Evolutionary conservation across 225 moss, liverwort and hornwort genomes (phyloP), one percentile per base, ranked within the genome.

Genomic region (Sphagnum contortum): DNA sequence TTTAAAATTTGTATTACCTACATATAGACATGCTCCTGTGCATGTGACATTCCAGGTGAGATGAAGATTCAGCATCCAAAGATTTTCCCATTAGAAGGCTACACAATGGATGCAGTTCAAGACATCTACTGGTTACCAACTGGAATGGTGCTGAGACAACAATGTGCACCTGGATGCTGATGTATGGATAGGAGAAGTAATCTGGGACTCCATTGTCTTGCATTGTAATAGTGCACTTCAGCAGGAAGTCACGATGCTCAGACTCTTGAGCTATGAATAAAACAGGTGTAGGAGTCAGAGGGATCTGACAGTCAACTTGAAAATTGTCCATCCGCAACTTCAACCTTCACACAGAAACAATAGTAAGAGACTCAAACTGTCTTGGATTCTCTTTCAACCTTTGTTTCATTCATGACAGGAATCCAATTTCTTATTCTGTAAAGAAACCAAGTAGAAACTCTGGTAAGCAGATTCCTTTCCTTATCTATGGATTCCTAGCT

Each of bases 231-330:
- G 92, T 96, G 68, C 87, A 79, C 74, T 96, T 96, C 1, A 96
- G 73, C 63, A 88, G 87, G 65, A 85, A 96, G 64, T 89, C 96
- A 68, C 79, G 81, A 57, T 77, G 90, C 47, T 68, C 64, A 77
- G 81, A 73, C 62, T 92, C 92, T 78, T 90, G 96, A 61, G 92
- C 77, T 66, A 90, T 90, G 69, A 96, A 90, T 47, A 96, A 88
- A 55, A 96, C 85, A 60, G 96, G 96, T 71, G 87, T 88, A 54
- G 96, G 96, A 66, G 96, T 90, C 72, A 96, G 65, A 13, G 96
- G 92, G 8, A 96, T 70, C 72, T 96, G 96, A 64, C 87, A 90
- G 70, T 96, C 96, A 68, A 96, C 71, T 80, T 96, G 92, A 58
- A 96, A 81, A 68, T 85, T 88, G 62, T 92, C 92, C 44, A 92